Evolutionary conservation across 305 asterid genomes (phyloP), one percentile per base, ranked within the genome.

Genomic region (Rubia balearica): DNA sequence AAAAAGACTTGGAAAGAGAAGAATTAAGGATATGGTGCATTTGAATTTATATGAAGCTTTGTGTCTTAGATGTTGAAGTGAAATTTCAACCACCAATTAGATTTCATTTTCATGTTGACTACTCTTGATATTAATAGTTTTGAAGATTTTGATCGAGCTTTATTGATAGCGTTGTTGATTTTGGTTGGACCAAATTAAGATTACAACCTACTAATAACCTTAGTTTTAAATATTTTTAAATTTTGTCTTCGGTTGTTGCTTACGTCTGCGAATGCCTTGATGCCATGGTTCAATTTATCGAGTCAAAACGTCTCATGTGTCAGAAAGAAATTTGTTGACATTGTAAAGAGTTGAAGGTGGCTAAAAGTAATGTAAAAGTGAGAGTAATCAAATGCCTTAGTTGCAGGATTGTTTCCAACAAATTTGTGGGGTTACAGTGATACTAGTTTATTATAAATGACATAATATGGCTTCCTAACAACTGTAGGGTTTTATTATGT

Each of bases 401-500:
- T 16, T 55, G 8, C 42, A 11, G 21, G 66, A 33, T 62, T 14
- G 24, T 16, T 62, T 17, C 45, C 41, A 6, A 33, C 9, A 9
- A 16, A 38, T 62, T 64, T 40, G 33, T 60, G 6, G 41, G 30
- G 42, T 22, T 60, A 40, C 41, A 60, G 41, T 17, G 9, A 57
- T 1, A 11, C 41, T 61, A 19, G 11, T 61, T 30, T n/a, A 61
- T 36, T 16, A 30, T 9, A 61, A 33, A 8, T 5, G 6, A 8
- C 13, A 30, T 5, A 30, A 38, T 64, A 38, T 40, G 5, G 51
- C 51, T 42, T 36, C 22, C 3, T 14, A 33, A 42, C 42, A n/a
- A 8, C 43, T 41, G 24, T 22, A 67, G 71, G 43, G 59, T 67
- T 46, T 48, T 16, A 24, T 67, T 13, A 67, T 67, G 60, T 45